Base-by-base conservation (phyloP, 2,329 filamentous ascomycete genomes). In the Xylariaceae sp. region DNA sequence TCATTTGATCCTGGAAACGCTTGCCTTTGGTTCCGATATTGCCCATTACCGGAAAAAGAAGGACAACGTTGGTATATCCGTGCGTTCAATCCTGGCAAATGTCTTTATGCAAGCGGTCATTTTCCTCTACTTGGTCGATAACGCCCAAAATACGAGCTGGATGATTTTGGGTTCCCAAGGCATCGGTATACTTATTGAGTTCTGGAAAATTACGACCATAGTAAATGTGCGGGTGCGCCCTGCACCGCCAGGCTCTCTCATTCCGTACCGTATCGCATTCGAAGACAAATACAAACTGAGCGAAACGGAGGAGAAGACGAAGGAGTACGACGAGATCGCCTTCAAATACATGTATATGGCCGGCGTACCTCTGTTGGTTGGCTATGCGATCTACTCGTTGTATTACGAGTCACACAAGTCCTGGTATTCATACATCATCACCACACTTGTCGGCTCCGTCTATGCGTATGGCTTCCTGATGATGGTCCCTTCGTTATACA, bases 41-140 rank as follows among this genome's bases (percentile, higher is more conserved):
- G 85, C 91, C 46, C 94, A 99, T 74, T 99, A 94, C 84, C 89
- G 92, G 69, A 96, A 97, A 78, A 99, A 99, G 86, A 99, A 99
- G 79, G 95, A 97, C 75, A 94, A 96, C 55, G 88, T 99, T 26
- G 94, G 94, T 59, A 95, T 96, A 43, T 96, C 92, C 1, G 88
- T 99, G 56, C 90, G 94, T 53, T 95, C 92, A 30, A 99, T 99
- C 67, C 78, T 99, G 53, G 91, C 89, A 69, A 99, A 97, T 67
- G 92, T 97, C 58, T 92, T 97, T 71, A 99, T 99, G 94, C 94
- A 99, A 72, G 72, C 80, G 6, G 80, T 97, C 67, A 96, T 99
- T 72, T 95, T 99, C 80, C 80, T 99, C 43, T 99, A 99, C 73
- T 81, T 99, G 29, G 76, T 99, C 65, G 94, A 99, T 75, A 97